A percentile compares a stretch with the other conserved stretches of the same genome.
These are phyloP conservation scores for Platanthera guangdongensis DNA, from an alignment of 106 monocot species.

Conservation along the genomic window DNA sequence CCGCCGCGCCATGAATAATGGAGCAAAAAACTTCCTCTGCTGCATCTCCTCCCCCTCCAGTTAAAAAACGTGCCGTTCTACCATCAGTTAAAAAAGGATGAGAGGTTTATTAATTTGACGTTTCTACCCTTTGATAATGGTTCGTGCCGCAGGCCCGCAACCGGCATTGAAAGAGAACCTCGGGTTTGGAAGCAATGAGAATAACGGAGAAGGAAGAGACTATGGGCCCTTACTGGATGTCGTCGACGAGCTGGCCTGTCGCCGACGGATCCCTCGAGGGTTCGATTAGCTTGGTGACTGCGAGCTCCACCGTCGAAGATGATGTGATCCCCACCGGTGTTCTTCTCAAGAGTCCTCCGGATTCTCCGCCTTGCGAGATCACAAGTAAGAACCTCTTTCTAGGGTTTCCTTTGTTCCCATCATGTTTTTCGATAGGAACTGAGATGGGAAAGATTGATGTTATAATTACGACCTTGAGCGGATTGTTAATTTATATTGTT, in stretches of 20 bases:
- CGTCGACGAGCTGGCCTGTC: conserved; percentile 12
- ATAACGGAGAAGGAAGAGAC: not conserved
- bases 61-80: no score
- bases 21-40: no score
- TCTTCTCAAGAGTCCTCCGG: conserved; percentile 3
- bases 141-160: not conserved
- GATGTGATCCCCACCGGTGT: not conserved
- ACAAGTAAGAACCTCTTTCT: not conserved
- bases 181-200: not conserved
- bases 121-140: no score
- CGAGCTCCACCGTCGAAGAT: not conserved
- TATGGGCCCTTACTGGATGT: not conserved
- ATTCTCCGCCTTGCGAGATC: conserved; percentile 10
- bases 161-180: not conserved
- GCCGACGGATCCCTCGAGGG: conserved; percentile 7
- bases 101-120: no score
- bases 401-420: not conserved
- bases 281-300: conserved; percentile 1
- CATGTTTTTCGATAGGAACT: not conserved
- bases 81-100: no score
- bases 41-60: no score
- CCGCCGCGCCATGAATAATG: no score
- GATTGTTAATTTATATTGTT: not conserved
- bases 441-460: not conserved
- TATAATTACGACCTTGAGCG: not conserved